Base-by-base conservation (phyloP, 257 asterid species). In the Primulina tabacum region DNA sequence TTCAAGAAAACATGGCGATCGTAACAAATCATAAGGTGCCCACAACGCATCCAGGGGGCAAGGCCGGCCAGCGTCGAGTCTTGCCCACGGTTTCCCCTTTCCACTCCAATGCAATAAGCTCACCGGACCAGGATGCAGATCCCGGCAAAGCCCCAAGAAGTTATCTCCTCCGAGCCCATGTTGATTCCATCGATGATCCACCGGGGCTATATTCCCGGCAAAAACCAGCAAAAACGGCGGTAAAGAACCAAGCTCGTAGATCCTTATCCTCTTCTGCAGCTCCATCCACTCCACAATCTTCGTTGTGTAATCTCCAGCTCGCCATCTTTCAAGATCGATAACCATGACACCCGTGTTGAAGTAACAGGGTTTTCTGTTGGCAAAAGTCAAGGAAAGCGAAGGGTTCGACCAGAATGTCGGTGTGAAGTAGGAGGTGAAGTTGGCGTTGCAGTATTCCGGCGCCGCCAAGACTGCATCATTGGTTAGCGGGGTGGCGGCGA, bases 141-240 rank as follows among this genome's bases (percentile, higher is more conserved):
- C 86, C 34, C 98, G 75, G 80, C 98, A 93, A 0, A 90, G 89
- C 0, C 97, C 98, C 63, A 84, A 78, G 75, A 83, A 90, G 32
- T 92, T 92, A 58, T 92, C 98, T 0, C 98, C 98, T 3, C 98
- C 98, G 28, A 92, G 94, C 9, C 97, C 98, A 73, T 92, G 98
- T 77, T 92, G 98, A 68, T 92, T 92, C 98, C 98, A 92, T 18
- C 89, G 86, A 79, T 92, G 97, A 78, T 90, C 96, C 55, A 93
- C 98, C 14, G 97, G 87, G 55, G 90, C 95, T 47, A 93, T 86
- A 2, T 87, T 83, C 24, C 99, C 99, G 60, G 96, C 95, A 71
- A 93, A 93, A 4, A 90, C 97, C 0, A 93, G 89, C 62, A 93
- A 62, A 33, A 93, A 93, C 2, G 99, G 98, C 14, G 98, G 98